These are phyloP conservation scores for Ophiostoma australiae DNA, from an alignment of 2,329 filamentous ascomycete genomes.

Conservation along the genomic window DNA sequence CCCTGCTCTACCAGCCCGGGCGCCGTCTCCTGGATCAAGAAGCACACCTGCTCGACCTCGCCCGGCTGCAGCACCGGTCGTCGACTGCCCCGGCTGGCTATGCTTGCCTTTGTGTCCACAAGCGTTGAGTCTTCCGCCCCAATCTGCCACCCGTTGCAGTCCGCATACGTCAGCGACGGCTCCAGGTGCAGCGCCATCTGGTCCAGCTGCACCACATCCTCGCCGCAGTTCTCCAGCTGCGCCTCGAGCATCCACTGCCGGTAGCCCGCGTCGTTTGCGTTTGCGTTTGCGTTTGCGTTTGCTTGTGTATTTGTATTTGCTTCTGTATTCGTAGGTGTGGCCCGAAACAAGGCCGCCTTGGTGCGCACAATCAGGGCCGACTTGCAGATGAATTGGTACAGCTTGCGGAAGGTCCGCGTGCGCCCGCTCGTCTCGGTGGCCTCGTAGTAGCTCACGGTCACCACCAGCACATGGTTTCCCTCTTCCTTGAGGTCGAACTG, in stretches of 20 bases:
- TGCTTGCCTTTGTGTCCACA: constrained; percentile 30
- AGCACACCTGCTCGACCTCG: constrained; percentile 63
- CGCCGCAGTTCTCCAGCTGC: constrained; percentile 90
- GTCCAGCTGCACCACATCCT: constrained; percentile 75
- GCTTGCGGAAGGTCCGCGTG: constrained; percentile 81
- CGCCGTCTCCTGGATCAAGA: constrained; percentile 50
- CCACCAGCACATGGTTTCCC: constrained; percentile 85
- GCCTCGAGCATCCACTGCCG: constrained; percentile 76
- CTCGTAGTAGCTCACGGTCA: constrained; percentile 92
- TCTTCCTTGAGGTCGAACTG: constrained; percentile 88
- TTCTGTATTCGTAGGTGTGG: not conserved
- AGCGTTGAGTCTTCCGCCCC: not conserved
- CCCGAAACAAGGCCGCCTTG: constrained; percentile 62
- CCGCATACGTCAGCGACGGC: constrained; percentile 46
- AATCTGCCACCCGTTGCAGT: constrained; percentile 44
- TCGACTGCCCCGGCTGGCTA: constrained; percentile 20
- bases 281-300: constrained; percentile 17
- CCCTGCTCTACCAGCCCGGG: constrained; percentile 37
- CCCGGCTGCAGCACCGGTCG: constrained; percentile 57
- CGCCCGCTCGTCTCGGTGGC: constrained; percentile 65
- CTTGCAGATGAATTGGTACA: constrained; percentile 96
- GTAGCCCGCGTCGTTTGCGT: constrained; percentile 33
- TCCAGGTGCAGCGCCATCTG: constrained; percentile 53
- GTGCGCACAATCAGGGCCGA: constrained; percentile 84
- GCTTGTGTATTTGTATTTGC: no score